Evolutionary conservation across 2,329 filamentous ascomycete species (phyloP).

Genomic region (Sarocladium strictum): DNA sequence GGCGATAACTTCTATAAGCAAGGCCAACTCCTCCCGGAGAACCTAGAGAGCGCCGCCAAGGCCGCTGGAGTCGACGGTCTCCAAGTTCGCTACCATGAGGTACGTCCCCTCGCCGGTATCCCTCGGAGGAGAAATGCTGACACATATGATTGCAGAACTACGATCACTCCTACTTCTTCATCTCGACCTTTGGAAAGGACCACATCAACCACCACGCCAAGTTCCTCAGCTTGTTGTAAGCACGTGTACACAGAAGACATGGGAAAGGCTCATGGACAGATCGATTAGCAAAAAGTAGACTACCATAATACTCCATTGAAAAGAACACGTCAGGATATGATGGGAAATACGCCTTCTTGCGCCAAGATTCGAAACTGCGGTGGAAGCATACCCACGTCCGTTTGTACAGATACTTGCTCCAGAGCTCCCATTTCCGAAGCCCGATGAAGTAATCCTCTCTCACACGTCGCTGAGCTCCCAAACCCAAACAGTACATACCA

Average conservation of each 20-base stretch:
- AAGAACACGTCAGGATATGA: too few relatives aligned
- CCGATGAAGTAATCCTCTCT: too few relatives aligned
- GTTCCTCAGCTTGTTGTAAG: slow-evolving; percentile 46
- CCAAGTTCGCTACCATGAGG: slow-evolving; percentile 74
- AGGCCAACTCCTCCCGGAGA: slow-evolving; percentile 87
- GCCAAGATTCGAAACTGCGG: not conserved
- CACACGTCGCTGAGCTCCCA: too few relatives aligned
- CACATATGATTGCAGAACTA: slow-evolving; percentile 55
- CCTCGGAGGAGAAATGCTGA: too few relatives aligned
- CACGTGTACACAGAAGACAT: not conserved
- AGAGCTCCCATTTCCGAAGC: too few relatives aligned
- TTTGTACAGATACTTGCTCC: not conserved
- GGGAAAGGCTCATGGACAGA: not conserved
- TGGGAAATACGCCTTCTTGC: not conserved
- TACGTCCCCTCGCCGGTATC: slow-evolving; percentile 32
- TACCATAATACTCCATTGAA: too few relatives aligned
- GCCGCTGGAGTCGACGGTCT: slow-evolving; percentile 68
- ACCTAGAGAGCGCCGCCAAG: slow-evolving; percentile 75
- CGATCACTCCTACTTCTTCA: slow-evolving; percentile 97
- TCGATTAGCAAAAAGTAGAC: not conserved
- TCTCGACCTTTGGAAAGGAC: slow-evolving; percentile 83
- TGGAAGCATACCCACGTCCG: not conserved
- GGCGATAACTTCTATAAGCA: slow-evolving; percentile 97
- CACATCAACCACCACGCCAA: slow-evolving; percentile 91
- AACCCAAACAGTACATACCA: too few relatives aligned